Evolutionary conservation across 768 basidiomycete species (phyloP).

Genomic region (Podaxis sp.): DNA sequence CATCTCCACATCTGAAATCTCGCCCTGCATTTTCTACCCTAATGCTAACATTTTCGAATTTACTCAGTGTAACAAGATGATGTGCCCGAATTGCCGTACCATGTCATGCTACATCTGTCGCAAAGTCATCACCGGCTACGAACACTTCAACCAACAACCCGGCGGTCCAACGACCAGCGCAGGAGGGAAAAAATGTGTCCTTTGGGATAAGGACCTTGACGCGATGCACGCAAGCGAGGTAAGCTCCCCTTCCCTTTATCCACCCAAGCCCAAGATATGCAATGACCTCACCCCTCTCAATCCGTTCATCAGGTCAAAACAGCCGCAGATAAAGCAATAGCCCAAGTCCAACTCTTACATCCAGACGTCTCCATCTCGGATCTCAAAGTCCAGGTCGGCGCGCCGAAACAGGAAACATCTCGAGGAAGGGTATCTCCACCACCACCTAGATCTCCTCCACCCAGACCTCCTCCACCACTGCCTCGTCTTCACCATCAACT

Average conservation of each 20-base stretch:
- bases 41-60: conserved; percentile 2
- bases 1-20: no score
- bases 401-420: conserved; percentile 35
- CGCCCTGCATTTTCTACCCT: conserved; percentile 17
- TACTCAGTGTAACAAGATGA: conserved; percentile 88
- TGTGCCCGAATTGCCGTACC: conserved; percentile 65
- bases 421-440: background rate
- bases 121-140: conserved; percentile 66
- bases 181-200: conserved; percentile 44
- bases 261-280: no score
- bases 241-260: conserved; percentile 2
- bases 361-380: conserved; percentile 54
- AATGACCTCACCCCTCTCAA: background rate
- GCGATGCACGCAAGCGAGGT: conserved; percentile 66
- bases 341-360: conserved; percentile 52
- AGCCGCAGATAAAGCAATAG: conserved; percentile 63
- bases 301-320: conserved; percentile 50
- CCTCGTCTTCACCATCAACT: background rate
- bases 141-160: conserved; percentile 58
- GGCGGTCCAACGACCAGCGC: conserved; percentile 15
- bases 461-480: background rate
- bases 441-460: background rate
- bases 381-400: conserved; percentile 65
- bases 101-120: conserved; percentile 86
- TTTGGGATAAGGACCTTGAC: conserved; percentile 65